Evolutionary conservation across 345 rosid species (phyloP), one percentile per base, ranked within the genome.

Genomic region (Salix arbutifolia): DNA sequence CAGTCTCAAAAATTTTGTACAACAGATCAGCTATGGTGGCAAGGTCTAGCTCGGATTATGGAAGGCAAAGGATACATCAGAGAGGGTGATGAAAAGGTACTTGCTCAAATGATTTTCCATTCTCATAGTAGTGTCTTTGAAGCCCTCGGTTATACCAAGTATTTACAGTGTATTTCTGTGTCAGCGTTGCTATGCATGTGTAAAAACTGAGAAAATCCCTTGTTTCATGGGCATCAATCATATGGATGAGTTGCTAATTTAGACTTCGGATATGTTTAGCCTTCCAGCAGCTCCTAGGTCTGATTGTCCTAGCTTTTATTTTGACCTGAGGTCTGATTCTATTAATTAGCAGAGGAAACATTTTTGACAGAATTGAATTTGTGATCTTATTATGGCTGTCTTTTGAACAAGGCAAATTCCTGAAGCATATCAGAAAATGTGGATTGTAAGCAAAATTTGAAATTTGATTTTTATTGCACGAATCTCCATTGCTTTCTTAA

Each of bases 1-100:
- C 86, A 92, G 98, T 87, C 88, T 44, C 83, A 77, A 35, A 90
- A 87, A 52, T 89, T 81, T 80, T 75, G 81, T 74, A 87, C 89
- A 52, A 87, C 74, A 42, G 91, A 91, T 85, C 79, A 75, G 62
- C 66, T 90, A 50, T 94, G 98, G 97, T 94, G 97, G 97, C 90
- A 70, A 83, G 96, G 98, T 79, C 90, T 94, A 77, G 91, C 91
- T 65, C 93, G 96, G 67, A 88, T 90, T 69, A 73, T 94, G 90
- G 97, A 92, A 89, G 80, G 72, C 40, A 81, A 86, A 82, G 96
- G 93, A 44, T 94, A 83, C 85, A 89, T 92, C 82, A 82, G 81
- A 80, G 92, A 94, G 78, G 83, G 88, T 19, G 87, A 88, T 77
- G 82, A 74, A 80, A 85, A 86, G 93, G 97, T 92, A 88, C 67